Base-by-base conservation (phyloP, 108 stramenopile genomes). In the Cyclotella sp. region DNA sequence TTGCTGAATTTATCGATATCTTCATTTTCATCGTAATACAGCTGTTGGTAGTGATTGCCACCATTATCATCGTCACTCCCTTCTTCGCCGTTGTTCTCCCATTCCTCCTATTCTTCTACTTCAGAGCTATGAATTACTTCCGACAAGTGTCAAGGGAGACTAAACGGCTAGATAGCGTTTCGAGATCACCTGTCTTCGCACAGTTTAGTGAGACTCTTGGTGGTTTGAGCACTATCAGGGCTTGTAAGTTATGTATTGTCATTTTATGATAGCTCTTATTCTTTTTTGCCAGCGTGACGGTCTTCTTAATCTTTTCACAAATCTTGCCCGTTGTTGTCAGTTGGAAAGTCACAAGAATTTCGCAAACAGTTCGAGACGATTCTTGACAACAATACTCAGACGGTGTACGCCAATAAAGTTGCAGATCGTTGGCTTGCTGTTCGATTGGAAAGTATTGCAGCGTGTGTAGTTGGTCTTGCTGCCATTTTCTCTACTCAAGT, bases 161-260 rank as follows among this genome's bases (percentile, higher is more conserved):
- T 0, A 93, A 95, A 84, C 78, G 98, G 11, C 75, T 98, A 16
- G 98, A 98, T 54, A 87, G 91, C 65, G 83, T 97, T 41, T 81
- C 90, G 0, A 78, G 97, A 61, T 92, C 91, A n/a, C 98, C 98
- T 22, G 89, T 98, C 5, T 98, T 91, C 84, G 86, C 95, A 14
- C 94, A 95, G 52, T 98, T 98, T 76, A 84, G 90, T n/a, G 97
- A 98, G 90, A 95, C 95, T 12, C 77, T 98, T 18, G 91, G 89
- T 26, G 98, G 98, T 2, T 78, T 96, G 16, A 68, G 87, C 30
- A 96, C 97, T 53, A 97, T 98, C 62, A 88, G 98, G 14, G 97
- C 97, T 8, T 98, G 82, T 62, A 39, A 62, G 61, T 41, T 39
- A 30, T 1, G 3, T 15, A 15, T 12, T n/a, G 3, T 24, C 1